These are phyloP conservation scores for Geranium incanum DNA, from an alignment of 441 rosid genomes.

Conservation along the genomic window DNA sequence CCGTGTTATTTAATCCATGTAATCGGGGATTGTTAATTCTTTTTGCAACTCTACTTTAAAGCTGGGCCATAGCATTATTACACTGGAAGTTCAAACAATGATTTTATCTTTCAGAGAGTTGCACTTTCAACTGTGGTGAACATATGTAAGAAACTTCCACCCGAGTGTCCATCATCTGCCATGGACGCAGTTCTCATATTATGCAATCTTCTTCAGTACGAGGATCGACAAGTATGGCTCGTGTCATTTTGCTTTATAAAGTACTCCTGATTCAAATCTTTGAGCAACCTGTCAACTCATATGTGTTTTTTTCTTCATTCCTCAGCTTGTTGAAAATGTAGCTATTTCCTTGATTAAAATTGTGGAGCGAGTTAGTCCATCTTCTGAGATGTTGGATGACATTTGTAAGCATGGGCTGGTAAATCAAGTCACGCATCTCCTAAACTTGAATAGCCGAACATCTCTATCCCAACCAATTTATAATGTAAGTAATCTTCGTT, in stretches of 20 bases:
- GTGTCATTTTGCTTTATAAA: conserved; percentile 18
- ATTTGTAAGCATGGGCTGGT: conserved; percentile 73
- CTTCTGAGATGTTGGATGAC: conserved; percentile 67
- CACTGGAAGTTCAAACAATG: conserved; percentile 10
- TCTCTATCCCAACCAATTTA: conserved; percentile 70
- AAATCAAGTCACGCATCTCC: conserved; percentile 53
- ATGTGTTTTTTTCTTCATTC: conserved; percentile 19
- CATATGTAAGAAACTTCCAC: conserved; percentile 79
- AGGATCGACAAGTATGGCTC: conserved; percentile 70
- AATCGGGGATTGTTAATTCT: background rate
- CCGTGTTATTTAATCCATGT: background rate
- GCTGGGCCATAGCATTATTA: background rate
- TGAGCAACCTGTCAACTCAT: conserved; percentile 12
- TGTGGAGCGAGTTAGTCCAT: conserved; percentile 59
- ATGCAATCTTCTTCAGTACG: conserved; percentile 83
- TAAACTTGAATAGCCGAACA: conserved; percentile 65
- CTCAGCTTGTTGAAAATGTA: conserved; percentile 88
- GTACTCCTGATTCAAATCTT: conserved; percentile 10
- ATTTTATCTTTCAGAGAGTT: conserved; percentile 56
- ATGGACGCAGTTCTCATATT: conserved; percentile 83
- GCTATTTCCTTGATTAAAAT: conserved; percentile 78
- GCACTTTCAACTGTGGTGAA: conserved; percentile 89
- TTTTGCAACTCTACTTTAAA: background rate
- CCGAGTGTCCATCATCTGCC: conserved; percentile 44
- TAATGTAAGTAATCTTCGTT: conserved; percentile 46